Evolutionary conservation across 805 yeast genomes (phyloP), one percentile per base, ranked within the genome.

Genomic region (Yarrowia sp.): DNA sequence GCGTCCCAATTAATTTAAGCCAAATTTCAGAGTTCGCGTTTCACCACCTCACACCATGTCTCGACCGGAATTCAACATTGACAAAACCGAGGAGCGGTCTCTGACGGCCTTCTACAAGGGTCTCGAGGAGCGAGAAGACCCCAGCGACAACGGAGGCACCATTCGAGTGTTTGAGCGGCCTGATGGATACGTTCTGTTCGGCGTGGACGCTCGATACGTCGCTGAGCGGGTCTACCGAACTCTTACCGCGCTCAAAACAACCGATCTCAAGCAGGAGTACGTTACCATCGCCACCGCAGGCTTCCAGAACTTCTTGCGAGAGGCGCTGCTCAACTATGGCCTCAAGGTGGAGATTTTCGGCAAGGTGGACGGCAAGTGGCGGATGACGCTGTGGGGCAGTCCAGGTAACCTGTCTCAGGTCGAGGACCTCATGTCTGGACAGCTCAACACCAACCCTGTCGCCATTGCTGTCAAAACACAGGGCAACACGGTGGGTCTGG

Each of bases 201-300:
- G 84, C 8, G 84, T 83, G 3, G 97, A 93, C 74, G 97, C 98
- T 4, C 80, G 81, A 48, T 81, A 85, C 65, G 89, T 91, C 33
- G 97, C 98, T 3, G 96, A 92, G 68, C 79, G 82, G 65, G 86
- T 95, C 38, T 93, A 90, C 77, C 89, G 88, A 69, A 91, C 98
- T 0, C 85, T 83, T 45, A 85, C 96, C 28, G 96, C 92, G 9
- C 73, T 93, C 65, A 93, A 93, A 72, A 57, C 47, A 13, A 57
- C 50, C 13, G 63, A 57, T 35, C 39, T 43, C 14, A 43, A 43
- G 33, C 63, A 42, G 39, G 63, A 57, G 47, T 71, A 72, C 53
- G 88, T 90, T 38, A 90, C 97, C 0, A 78, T 95, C 50, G 88
- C 97, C 0, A 81, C 85, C 0, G 88, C 90, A 45, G 90, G 90